Base-by-base conservation (phyloP, 164 flowering plant genomes). In the Stephania japonica region DNA sequence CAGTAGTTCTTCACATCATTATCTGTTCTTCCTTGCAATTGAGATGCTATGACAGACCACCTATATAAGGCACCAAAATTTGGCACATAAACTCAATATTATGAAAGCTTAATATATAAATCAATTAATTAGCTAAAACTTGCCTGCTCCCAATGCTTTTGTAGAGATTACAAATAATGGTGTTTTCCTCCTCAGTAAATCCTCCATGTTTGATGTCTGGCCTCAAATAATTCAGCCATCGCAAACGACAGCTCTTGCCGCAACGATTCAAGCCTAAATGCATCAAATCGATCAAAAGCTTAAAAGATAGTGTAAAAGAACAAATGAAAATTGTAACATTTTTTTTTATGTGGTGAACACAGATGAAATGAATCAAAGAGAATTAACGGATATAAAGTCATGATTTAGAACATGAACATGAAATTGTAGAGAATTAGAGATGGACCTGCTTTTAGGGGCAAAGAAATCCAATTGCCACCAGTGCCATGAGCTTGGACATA, bases 1-100 rank as follows among this genome's bases (percentile, higher is more conserved):
- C 95, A 90, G 74, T 90, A 77, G 68, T 90, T 90, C 84, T 90
- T 90, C 50, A 90, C 86, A 81, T 90, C 95, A 70, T 90, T 90
- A 65, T 90, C 95, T 42, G 95, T 90, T 82, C 95, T 86, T 71
- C 95, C 91, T 14, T 86, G 86, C 44, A 90, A 82, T 6, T 84
- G 82, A 21, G 92, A 83, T 18, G 92, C 95, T 59, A 90, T 90
- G 10, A 86, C 81, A 61, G 92, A 86, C 95, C 92, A 90, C 85
- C 92, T 90, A 78, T 10, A 41, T 42, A 32, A 26, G 13, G 25
- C 7, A 23, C 7, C 59, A 26, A 10, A 9, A 10, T 62, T 70
- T 18, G 3, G 53, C 9, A 14, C 49, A 49, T 4, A 73, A 75
- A 21, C 7, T 38, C 26, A 65, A 13, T 19, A 38, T 6, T 16